phyloP scores from a whole-genome alignment of 495 filamentous ascomycete genomes.

The Tuber brumale region DNA sequence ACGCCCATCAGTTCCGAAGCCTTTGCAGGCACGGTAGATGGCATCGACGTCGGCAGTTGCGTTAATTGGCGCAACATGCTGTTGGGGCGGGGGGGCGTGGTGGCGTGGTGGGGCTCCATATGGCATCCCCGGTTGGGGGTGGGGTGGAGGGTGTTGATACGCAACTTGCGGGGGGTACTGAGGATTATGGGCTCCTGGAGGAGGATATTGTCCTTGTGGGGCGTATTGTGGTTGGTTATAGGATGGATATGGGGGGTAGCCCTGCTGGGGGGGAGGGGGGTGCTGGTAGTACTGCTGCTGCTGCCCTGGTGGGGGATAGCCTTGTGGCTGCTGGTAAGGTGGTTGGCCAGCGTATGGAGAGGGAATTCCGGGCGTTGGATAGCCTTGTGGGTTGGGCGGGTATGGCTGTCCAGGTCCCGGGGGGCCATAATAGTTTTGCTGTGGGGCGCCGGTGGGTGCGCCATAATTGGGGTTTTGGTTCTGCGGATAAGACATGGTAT shows the following conservation, averaged over 20 bases:
- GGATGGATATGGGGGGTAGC: conserved; percentile 31
- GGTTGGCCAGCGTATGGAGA: conserved; percentile 14
- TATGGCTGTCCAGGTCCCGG: conserved; percentile 33
- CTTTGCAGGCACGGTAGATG: conserved; percentile 79
- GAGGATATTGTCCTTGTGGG: conserved; percentile 23
- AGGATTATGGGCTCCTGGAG: not conserved
- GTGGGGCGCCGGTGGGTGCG: not conserved
- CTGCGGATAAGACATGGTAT: not conserved
- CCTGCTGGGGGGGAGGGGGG: conserved; percentile 26
- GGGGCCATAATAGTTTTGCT: conserved; percentile 7
- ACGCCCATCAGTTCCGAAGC: conserved; percentile 80
- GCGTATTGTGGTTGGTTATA: conserved; percentile 21
- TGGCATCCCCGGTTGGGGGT: conserved; percentile 34
- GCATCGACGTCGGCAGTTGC: conserved; percentile 58
- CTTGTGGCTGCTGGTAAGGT: conserved; percentile 23
- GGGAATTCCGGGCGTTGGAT: conserved; percentile 4
- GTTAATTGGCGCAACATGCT: conserved; percentile 43
- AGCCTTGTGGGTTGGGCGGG: conserved; percentile 41
- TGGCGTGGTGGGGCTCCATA: conserved; percentile 42
- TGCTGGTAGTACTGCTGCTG: conserved; percentile 22
- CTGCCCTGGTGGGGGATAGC: conserved; percentile 22
- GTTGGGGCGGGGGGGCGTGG: conserved; percentile 39
- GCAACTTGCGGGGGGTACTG: conserved; percentile 30
- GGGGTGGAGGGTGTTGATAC: conserved; percentile 40
- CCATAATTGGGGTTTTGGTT: not conserved